Percentiles rank a stretch among this genome's conserved stretches.
Evolutionary conservation across 2,329 filamentous ascomycete genomes (phyloP).

Genomic region (Pestalotiopsis sp.): DNA sequence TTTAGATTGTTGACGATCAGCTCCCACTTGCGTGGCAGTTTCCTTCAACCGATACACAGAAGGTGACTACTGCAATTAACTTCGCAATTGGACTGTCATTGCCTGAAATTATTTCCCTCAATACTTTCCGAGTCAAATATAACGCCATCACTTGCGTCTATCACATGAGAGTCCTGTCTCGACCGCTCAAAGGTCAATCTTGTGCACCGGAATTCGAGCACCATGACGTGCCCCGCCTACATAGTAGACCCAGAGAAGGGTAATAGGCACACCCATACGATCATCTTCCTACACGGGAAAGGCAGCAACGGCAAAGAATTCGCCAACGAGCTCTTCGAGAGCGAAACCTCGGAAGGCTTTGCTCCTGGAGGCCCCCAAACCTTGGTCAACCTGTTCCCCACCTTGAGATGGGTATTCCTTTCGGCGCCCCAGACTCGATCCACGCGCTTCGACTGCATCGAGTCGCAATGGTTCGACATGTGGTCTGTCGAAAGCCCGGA

Average conservation of each 20-base stretch:
- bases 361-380: conserved; percentile 20
- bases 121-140: too few relatives aligned
- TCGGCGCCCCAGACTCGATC: conserved; percentile 20
- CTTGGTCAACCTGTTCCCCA: conserved; percentile 24
- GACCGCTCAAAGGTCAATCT: too few relatives aligned
- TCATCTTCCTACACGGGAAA: conserved; percentile 50
- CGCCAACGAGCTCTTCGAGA: conserved; percentile 42
- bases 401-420: conserved; percentile 34
- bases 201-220: not conserved
- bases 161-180: too few relatives aligned
- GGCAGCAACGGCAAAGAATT: conserved; percentile 43
- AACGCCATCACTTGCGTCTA: too few relatives aligned
- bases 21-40: too few relatives aligned
- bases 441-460: conserved; percentile 21
- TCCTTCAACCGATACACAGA: too few relatives aligned
- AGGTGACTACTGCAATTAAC: too few relatives aligned
- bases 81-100: too few relatives aligned
- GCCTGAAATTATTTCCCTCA: too few relatives aligned
- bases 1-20: too few relatives aligned
- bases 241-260: not conserved
- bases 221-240: not conserved
- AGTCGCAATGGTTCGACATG: conserved; percentile 42
- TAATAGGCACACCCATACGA: conserved; percentile 41
- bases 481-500: conserved; percentile 54
- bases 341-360: conserved; percentile 27